Percentiles rank a stretch among this genome's conserved stretches.
Conservation (phyloP, 139 green algal genomes). For the Chlamydomonas incerta region DNA sequence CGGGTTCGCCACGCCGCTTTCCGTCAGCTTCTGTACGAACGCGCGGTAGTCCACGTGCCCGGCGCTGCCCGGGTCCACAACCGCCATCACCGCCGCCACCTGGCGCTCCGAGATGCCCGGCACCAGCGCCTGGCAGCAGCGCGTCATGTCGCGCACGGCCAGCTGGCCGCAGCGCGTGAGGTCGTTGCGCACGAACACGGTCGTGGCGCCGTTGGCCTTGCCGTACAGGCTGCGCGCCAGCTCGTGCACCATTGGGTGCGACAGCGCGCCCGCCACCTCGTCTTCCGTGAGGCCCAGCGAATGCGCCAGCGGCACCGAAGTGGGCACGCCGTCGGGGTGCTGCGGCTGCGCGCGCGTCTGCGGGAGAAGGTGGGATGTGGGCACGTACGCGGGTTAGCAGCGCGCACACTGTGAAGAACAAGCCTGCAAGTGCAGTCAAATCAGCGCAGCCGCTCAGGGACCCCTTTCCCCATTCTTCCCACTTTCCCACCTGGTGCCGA, state of each 20-base stretch:
- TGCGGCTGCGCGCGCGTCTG: too few relatives aligned
- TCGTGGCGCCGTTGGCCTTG: neutral
- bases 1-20: neutral
- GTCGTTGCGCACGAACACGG: slow-evolving; percentile 15
- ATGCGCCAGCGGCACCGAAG: neutral
- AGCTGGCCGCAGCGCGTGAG: neutral
- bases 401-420: too few relatives aligned
- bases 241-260: slow-evolving; percentile 12
- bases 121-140: slow-evolving; percentile 33
- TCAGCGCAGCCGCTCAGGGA: too few relatives aligned
- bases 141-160: slow-evolving; percentile 9
- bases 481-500: neutral
- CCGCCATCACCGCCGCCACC: slow-evolving; percentile 28
- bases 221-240: slow-evolving; percentile 33
- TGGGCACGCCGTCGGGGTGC: neutral
- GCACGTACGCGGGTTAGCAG: too few relatives aligned
- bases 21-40: neutral
- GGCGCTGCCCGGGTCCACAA: neutral
- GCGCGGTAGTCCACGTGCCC: slow-evolving; percentile 30
- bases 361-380: too few relatives aligned
- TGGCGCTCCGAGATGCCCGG: slow-evolving; percentile 36
- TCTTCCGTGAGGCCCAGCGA: neutral
- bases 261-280: slow-evolving; percentile 17
- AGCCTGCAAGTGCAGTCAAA: too few relatives aligned
- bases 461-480: too few relatives aligned